Evolutionary conservation across 139 green algal species (phyloP), one percentile per base, ranked within the genome.

Genomic region (Trebouxia sp.): DNA sequence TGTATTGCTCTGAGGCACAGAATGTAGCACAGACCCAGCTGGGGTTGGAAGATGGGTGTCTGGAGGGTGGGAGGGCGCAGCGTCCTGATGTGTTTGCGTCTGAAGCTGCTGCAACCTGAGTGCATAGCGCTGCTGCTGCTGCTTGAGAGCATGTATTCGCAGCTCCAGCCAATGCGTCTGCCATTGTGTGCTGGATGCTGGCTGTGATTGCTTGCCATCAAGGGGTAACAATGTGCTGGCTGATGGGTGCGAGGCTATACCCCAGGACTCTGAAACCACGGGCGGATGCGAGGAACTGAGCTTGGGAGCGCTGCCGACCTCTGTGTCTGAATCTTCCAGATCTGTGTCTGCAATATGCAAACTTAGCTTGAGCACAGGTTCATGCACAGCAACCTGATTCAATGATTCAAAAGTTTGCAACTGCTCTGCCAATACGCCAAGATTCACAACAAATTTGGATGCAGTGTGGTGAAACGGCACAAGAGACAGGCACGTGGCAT

Each of bases 151-250:
- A 53, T 38, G 69, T n/a, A 51, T 56, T 1, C 69, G 42, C 26
- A 77, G 41, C 69, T 77, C 69, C 35, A 77, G 69, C 69, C 69
- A 77, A 26, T 77, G 69, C 12, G 41, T 30, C 69, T 77, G 69
- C 69, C 69, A 77, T n/a, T 20, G n/a, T 17, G 41, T 56, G 69
- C 69, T 77, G 69, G 42, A 50, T 17, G 24, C 17, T 22, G 28
- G 65, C 35, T 47, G 38, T 50, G 66, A 0, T 50, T 53, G 38
- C n/a, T 24, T 22, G 66, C 66, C n/a, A 41, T 28, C 41, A 38
- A 11, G 6, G 67, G 38, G 9, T 17, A 24, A 5, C 38, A 39
- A 37, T 28, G 37, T 43, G 62, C 32, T 72, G 32, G 35, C 32
- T 24, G 41, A 11, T 45, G 32, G 0, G 32, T 0, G 37, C 20